phyloP scores from a whole-genome alignment of 192 early-diverging fungal species.

The Geranomyces variabilis region DNA sequence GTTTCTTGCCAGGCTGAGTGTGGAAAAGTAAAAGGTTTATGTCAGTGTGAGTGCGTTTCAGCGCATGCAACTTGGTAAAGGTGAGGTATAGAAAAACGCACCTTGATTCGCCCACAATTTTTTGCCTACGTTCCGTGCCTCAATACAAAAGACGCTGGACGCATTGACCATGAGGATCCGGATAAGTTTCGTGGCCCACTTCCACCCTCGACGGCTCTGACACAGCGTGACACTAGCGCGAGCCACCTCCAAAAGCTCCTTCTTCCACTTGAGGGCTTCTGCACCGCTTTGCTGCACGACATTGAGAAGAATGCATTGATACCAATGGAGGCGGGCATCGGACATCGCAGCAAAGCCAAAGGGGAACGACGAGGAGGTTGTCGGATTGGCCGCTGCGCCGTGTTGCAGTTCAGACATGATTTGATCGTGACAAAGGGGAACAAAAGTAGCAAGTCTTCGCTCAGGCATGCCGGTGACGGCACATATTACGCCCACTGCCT shows the following conservation, averaged over 20 bases:
- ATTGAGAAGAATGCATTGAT: slow-evolving; percentile 66
- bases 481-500: slow-evolving; percentile 63
- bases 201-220: slow-evolving; percentile 66
- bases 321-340: slow-evolving; percentile 77
- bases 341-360: slow-evolving; percentile 57
- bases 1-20: slow-evolving; percentile 38
- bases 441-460: slow-evolving; percentile 55
- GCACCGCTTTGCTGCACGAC: slow-evolving; percentile 53
- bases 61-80: too few relatives aligned
- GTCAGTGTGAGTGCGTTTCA: too few relatives aligned
- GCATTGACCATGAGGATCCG: slow-evolving; percentile 48
- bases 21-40: too few relatives aligned
- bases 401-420: slow-evolving; percentile 69
- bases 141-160: slow-evolving; percentile 60
- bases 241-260: slow-evolving; percentile 47
- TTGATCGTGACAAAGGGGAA: slow-evolving; percentile 58
- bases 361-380: slow-evolving; percentile 42
- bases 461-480: slow-evolving; percentile 45
- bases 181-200: slow-evolving; percentile 70
- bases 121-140: slow-evolving; percentile 56
- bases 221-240: slow-evolving; percentile 47
- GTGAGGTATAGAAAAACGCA: slow-evolving; percentile 19
- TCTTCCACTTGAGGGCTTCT: slow-evolving; percentile 54
- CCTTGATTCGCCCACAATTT: slow-evolving; percentile 60
- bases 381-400: slow-evolving; percentile 57